Percentiles rank a stretch among this genome's conserved stretches.
These are phyloP conservation scores for Claviceps purpurea DNA, from an alignment of 2,329 filamentous ascomycete genomes.

Conservation along the genomic window DNA sequence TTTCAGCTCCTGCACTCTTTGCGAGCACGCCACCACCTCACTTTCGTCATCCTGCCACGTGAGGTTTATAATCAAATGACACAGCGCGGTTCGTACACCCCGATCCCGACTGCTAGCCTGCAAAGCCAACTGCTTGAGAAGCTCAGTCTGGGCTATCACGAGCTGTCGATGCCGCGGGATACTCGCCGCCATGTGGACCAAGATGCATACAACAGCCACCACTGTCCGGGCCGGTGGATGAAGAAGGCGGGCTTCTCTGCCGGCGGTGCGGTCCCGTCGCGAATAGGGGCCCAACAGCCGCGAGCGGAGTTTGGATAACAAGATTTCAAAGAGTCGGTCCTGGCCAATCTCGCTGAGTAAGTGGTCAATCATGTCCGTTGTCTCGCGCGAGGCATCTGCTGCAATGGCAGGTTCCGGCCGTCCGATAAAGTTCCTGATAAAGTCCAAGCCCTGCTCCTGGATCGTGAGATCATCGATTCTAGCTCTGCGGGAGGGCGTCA, in stretches of 20 bases:
- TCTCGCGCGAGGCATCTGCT: constrained; percentile 36
- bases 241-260: constrained; percentile 34
- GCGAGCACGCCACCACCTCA: constrained; percentile 51
- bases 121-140: constrained; percentile 59
- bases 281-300: constrained; percentile 41
- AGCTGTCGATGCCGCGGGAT: constrained; percentile 64
- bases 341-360: constrained; percentile 65
- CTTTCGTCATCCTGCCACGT: constrained; percentile 65
- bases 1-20: constrained; percentile 55
- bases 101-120: constrained; percentile 62
- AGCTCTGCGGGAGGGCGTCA: constrained; percentile 52
- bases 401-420: constrained; percentile 35
- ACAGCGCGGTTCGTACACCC: constrained; percentile 64
- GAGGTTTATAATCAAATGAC: constrained; percentile 76
- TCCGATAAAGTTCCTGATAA: constrained; percentile 80
- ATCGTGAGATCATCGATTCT: constrained; percentile 70
- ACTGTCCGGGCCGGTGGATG: constrained; percentile 58
- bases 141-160: constrained; percentile 60
- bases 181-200: constrained; percentile 81
- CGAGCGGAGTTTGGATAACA: constrained; percentile 63
- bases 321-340: constrained; percentile 65
- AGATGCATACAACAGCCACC: constrained; percentile 62
- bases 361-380: constrained; percentile 69
- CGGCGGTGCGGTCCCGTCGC: constrained; percentile 22
- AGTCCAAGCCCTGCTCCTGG: constrained; percentile 81